Evolutionary conservation across 768 basidiomycete genomes (phyloP), one percentile per base, ranked within the genome.

Genomic region (Leucosporidium scottii): DNA sequence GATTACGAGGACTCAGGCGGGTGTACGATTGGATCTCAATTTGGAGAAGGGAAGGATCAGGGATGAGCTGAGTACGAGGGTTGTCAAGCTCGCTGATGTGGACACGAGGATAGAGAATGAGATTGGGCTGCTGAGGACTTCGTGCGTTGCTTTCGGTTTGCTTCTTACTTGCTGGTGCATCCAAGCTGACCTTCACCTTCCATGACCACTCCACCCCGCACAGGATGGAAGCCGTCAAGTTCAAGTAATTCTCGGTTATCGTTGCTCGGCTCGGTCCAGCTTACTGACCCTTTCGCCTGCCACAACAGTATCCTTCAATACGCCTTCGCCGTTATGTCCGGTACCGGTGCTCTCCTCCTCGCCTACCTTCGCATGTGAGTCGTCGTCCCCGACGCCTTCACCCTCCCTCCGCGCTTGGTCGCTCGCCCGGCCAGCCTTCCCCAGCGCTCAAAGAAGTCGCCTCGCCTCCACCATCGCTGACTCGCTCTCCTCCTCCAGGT

Each of bases 31-130:
- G 21, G 96, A 99, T 78, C 79, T 99, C 66, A 99, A 99, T 79
- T 80, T 98, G 30, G 94, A 99, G 81, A 98, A 98, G 78, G 92
- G 92, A 1, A 83, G 94, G 56, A 90, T 97, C 82, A 82, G 94
- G 61, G 93, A 98, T 76, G 93, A 98, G 81, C 87, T 86, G 72
- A 87, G 86, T 73, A 85, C 86, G 50, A 91, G 97, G 75, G 93
- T 96, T 75, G 81, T 93, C 61, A 97, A 97, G 84, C 90, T 98
- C 76, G 92, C 91, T 78, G 94, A 99, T 78, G 93, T 97, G 23
- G 94, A 98, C 75, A 97, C 94, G 5, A 81, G 90, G 76, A 97
- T 98, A 73, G 94, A 99, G 78, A 71, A 68, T 59, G 75, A 75
- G 59, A 73, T 75, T 47, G 67, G 70, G 12, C 47, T 68, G 49